Base-by-base conservation (phyloP, 2,329 filamentous ascomycete species). In the Aspergillus awamori region DNA sequence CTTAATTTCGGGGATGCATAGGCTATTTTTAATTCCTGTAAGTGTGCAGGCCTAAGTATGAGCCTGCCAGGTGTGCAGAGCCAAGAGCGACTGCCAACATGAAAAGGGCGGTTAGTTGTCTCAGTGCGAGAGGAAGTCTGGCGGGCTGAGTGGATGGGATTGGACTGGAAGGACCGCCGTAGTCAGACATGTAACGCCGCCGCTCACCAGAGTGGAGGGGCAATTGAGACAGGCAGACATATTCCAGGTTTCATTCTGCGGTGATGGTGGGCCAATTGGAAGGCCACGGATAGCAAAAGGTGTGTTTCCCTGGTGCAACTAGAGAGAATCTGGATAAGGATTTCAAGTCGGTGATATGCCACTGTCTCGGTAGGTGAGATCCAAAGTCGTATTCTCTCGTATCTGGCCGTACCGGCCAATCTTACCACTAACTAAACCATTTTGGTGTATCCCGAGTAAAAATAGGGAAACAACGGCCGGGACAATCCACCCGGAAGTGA, bases 181-280 rank as follows among this genome's bases (percentile, higher is more conserved):
- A 56, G 41, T 43, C 38, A 15, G 53, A 55, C 36, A 41, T 41
- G 26, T 36, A 43, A 41, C 53, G 28, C 41, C 41, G 20, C 33
- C 33, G 33, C 33, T 6, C 41, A 55, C 38, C 15, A 30, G 38
- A 15, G 11, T 45, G 20, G 17, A 20, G 22, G 24, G 26, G 20
- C 20, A 13, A 53, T 28, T 58, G 33, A 43, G 56, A 52, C 26
- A 52, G 56, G 36, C 56, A 41, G 33, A 53, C 57, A 26, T 24
- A 51, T 43, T 30, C 36, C 47, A 33, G 38, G 47, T 53, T 22
- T 52, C 22, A 20, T 8, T 47, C 51, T 33, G 36, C 17, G 11
- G 36, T 33, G 58, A 38, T 52, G 33, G 11, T 38, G 45, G 45
- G 58, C 63, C 63, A 65, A 63, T 65, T 60, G 63, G 61, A 61